Conservation (phyloP, 148 eudicot genomes). For the Rhododendron griersonianum region DNA sequence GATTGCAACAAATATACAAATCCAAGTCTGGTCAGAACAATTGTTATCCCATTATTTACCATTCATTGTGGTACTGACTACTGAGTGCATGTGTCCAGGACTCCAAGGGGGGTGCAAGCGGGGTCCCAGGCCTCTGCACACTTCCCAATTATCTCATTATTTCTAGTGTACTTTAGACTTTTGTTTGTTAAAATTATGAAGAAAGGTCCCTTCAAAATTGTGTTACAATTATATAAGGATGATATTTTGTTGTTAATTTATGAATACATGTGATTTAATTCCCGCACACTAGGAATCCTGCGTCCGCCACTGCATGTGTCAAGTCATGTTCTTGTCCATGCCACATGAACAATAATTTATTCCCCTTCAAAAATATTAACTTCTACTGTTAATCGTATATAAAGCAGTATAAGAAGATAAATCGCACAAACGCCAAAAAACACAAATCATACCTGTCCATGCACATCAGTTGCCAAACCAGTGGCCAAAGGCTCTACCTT, state of each 20-base stretch:
- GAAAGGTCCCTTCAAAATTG: no score
- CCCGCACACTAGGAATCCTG: no score
- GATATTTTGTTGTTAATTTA: no score
- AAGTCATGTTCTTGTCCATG: background rate
- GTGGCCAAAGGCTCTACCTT: slow-evolving; percentile 82
- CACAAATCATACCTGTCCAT: slow-evolving; percentile 68
- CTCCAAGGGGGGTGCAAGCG: no score
- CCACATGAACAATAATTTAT: background rate
- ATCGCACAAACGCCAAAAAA: background rate
- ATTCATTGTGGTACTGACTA: background rate
- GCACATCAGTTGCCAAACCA: slow-evolving; percentile 87
- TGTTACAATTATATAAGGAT: no score
- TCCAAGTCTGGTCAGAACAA: no score
- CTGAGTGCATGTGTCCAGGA: no score
- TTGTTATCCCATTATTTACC: background rate
- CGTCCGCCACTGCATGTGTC: background rate
- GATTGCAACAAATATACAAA: background rate
- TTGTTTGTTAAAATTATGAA: no score
- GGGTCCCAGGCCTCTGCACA: no score
- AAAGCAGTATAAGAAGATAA: background rate
- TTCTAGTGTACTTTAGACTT: no score
- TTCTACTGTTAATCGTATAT: background rate
- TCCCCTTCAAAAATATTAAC: background rate
- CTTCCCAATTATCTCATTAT: no score
- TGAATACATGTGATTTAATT: no score